phyloP scores from a whole-genome alignment of 306 rosid genomes.

The Lathyrus aphaca region DNA sequence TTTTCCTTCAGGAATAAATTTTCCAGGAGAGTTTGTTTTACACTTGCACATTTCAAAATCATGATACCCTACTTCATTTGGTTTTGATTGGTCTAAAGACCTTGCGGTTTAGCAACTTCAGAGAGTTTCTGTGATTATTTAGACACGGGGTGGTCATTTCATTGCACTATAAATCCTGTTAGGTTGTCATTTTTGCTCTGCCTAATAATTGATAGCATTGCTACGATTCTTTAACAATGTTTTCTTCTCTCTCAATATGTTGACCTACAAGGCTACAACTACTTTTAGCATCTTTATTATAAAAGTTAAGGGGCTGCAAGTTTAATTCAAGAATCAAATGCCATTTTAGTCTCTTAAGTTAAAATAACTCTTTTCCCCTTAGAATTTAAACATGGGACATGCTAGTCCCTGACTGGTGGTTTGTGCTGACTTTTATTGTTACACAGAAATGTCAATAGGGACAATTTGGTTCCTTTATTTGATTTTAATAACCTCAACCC shows the following conservation, averaged over 20 bases:
- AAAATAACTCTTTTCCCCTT: not conserved
- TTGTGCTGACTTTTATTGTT: not conserved
- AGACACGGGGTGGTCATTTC: slow-evolving; percentile 49
- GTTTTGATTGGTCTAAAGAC: slow-evolving; percentile 45
- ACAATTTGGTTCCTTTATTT: not conserved
- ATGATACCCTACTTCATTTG: slow-evolving; percentile 48
- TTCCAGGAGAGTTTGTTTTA: slow-evolving; percentile 46
- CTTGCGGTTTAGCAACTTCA: slow-evolving; percentile 46
- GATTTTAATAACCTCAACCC: not conserved
- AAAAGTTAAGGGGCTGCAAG: not conserved
- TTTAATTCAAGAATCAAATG: not conserved
- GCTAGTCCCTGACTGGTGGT: not conserved
- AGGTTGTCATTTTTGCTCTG: slow-evolving; percentile 41
- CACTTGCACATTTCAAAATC: slow-evolving; percentile 48
- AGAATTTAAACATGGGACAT: not conserved
- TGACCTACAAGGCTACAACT: slow-evolving; percentile 11
- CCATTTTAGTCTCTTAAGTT: not conserved
- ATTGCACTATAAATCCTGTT: slow-evolving; percentile 47
- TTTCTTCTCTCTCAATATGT: slow-evolving; percentile 10
- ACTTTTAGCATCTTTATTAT: slow-evolving; percentile 3
- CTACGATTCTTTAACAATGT: slow-evolving; percentile 47
- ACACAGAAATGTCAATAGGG: not conserved
- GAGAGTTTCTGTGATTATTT: slow-evolving; percentile 50
- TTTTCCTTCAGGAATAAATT: slow-evolving; percentile 60
- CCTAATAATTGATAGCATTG: slow-evolving; percentile 66